Base-by-base conservation (phyloP, 768 basidiomycete genomes). In the Leccinum boreale region DNA sequence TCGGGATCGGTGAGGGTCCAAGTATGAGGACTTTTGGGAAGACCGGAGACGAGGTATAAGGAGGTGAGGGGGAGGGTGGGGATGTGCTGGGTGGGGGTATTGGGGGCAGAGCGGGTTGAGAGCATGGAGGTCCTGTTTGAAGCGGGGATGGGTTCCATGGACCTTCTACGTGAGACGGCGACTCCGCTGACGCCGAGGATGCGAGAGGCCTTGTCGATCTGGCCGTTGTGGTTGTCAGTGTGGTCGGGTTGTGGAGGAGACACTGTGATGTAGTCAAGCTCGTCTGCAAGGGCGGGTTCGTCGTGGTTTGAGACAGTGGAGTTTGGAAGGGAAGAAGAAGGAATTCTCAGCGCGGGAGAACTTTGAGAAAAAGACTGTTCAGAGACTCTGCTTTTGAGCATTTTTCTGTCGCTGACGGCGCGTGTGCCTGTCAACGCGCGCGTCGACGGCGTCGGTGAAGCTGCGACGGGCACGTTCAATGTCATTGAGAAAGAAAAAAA, bases 1-100 rank as follows among this genome's bases (percentile, higher is more conserved):
- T 92, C 90, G 0, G 87, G 86, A 70, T 94, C 93, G 0, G 90
- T 87, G 46, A 93, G 82, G 17, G 90, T 90, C 92, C 94, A 95
- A 11, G 89, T 92, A 70, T 91, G 85, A 1, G 92, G 91, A 29
- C 87, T 87, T 72, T 94, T 94, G 17, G 92, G 90, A 29, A 96
- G 81, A 11, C 94, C 93, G 1, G 90, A 91, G 29, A 92, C 90
- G 64, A 92, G 87, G 71, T 92, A 92, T 64, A 92, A 84, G 31
- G 89, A 90, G 2, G 90, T 86, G 60, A 92, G 83, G 28, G 90
- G 89, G 50, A 87, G 78, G 26, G 88, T 84, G 12, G 90, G 87
- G 10, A 78, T 75, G 65, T 85, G 81, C n/a, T 89, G 83, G 14
- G 84, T 76, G 44, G 82, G 74, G 1, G 84, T 78, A 52, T 65